Evolutionary conservation across 2,329 filamentous ascomycete species (phyloP).

Genomic region (Arachnopeziza araneosa): DNA sequence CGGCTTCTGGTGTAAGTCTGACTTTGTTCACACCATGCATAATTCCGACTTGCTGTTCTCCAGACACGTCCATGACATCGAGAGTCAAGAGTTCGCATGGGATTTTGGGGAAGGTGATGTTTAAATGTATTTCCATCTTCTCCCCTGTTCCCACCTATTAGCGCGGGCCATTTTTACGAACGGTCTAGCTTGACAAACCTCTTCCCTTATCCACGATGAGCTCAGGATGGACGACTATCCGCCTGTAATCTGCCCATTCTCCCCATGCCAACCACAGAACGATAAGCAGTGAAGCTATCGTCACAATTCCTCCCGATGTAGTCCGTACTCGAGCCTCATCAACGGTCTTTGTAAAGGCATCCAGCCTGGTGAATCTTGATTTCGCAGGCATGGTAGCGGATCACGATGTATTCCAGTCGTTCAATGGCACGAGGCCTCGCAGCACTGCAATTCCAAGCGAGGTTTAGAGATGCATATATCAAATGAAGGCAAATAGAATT

Average conservation of each 20-base stretch:
- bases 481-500: neutral
- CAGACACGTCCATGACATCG: constrained; percentile 98
- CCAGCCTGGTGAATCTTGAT: constrained; percentile 91
- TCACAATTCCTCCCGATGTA: constrained; percentile 91
- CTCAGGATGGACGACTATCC: constrained; percentile 82
- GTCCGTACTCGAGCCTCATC: constrained; percentile 96
- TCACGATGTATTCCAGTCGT: neutral
- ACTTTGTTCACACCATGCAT: constrained; percentile 91
- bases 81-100: constrained; percentile 94
- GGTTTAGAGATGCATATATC: neutral
- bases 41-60: constrained; percentile 92
- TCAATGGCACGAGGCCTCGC: neutral
- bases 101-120: constrained; percentile 89
- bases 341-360: constrained; percentile 98
- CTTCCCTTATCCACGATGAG: constrained; percentile 93
- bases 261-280: constrained; percentile 87
- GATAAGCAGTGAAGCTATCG: constrained; percentile 80
- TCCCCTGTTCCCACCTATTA: constrained; percentile 54
- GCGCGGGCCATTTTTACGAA: neutral
- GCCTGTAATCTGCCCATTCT: constrained; percentile 92
- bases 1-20: constrained; percentile 62
- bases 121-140: constrained; percentile 98
- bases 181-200: constrained; percentile 48
- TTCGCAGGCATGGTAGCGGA: constrained; percentile 67
- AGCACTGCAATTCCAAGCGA: neutral